These are phyloP conservation scores for Pleurotus platypus DNA, from an alignment of 768 basidiomycete genomes.

Conservation along the genomic window DNA sequence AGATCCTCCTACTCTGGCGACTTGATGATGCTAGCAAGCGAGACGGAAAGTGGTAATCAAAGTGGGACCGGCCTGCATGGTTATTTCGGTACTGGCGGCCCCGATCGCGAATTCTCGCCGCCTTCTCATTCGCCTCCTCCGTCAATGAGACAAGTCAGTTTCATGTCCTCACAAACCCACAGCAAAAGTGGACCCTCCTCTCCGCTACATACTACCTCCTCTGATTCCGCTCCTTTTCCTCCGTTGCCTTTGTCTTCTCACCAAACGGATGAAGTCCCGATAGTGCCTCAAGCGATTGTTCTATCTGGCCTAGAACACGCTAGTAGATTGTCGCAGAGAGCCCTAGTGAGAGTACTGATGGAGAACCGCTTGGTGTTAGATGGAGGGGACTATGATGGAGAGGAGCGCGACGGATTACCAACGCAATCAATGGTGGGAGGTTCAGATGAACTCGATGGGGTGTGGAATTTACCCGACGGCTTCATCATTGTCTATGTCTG, in stretches of 20 bases:
- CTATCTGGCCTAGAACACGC: slow-evolving; percentile 70
- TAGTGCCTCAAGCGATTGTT: slow-evolving; percentile 59
- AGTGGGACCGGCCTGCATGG: too few relatives aligned
- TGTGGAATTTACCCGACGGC: slow-evolving; percentile 58
- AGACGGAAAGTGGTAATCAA: background rate
- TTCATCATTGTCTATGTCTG: slow-evolving; percentile 78
- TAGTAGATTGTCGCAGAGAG: slow-evolving; percentile 48
- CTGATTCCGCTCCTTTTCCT: slow-evolving; percentile 21
- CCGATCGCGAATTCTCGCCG: background rate
- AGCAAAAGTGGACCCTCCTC: background rate
- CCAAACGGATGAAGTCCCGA: slow-evolving; percentile 14
- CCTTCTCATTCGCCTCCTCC: background rate
- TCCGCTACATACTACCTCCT: slow-evolving; percentile 3
- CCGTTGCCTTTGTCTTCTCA: slow-evolving; percentile 7
- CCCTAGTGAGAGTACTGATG: slow-evolving; percentile 48
- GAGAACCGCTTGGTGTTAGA: slow-evolving; percentile 51
- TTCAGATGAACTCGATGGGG: slow-evolving; percentile 30
- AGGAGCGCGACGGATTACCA: background rate
- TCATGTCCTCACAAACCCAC: background rate
- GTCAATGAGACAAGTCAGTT: slow-evolving; percentile 1
- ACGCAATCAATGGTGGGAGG: slow-evolving; percentile 18
- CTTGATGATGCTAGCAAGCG: background rate
- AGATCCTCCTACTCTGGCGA: slow-evolving; percentile 1
- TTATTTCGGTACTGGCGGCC: too few relatives aligned
- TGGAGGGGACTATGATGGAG: slow-evolving; percentile 15